Evolutionary conservation across 2,329 filamentous ascomycete genomes (phyloP).

Genomic region (Hypoxylon sp.): DNA sequence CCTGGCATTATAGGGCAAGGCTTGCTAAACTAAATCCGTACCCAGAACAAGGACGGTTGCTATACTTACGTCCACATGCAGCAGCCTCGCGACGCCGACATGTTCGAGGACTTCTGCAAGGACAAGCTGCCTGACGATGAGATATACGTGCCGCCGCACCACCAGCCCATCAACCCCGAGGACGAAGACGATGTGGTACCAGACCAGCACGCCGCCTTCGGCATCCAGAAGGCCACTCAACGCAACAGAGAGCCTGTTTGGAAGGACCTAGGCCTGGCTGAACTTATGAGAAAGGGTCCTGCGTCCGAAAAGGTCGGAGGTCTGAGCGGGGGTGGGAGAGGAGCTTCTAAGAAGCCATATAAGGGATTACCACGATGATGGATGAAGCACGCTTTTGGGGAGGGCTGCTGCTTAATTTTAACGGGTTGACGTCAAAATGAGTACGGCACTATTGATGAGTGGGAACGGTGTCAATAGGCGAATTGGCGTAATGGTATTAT

Average conservation of each 20-base stretch:
- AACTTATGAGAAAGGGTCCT: slow-evolving; percentile 76
- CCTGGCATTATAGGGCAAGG: not conserved
- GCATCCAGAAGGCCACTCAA: slow-evolving; percentile 85
- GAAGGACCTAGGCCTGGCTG: slow-evolving; percentile 82
- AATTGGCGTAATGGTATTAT: slow-evolving; percentile 17
- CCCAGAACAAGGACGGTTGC: slow-evolving; percentile 79
- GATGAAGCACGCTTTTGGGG: not conserved
- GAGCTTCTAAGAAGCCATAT: slow-evolving; percentile 34
- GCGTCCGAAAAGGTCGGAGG: slow-evolving; percentile 43
- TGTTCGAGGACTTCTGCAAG: slow-evolving; percentile 83
- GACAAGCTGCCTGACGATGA: slow-evolving; percentile 81
- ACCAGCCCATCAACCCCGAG: slow-evolving; percentile 87
- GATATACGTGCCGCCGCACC: slow-evolving; percentile 83
- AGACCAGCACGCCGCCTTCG: slow-evolving; percentile 89
- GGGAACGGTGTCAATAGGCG: slow-evolving; percentile 8
- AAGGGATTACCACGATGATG: slow-evolving; percentile 56
- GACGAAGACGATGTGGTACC: slow-evolving; percentile 91
- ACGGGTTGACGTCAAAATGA: slow-evolving; percentile 3
- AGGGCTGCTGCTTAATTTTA: slow-evolving; percentile 2
- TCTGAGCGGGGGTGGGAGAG: slow-evolving; percentile 19
- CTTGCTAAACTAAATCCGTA: slow-evolving; percentile 20
- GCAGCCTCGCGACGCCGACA: slow-evolving; percentile 78
- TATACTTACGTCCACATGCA: slow-evolving; percentile 84
- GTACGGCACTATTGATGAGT: not conserved
- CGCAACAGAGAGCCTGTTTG: slow-evolving; percentile 79